Evolutionary conservation across 1,284 basidiomycete genomes (phyloP).

Genomic region (Abortiporus biennis): DNA sequence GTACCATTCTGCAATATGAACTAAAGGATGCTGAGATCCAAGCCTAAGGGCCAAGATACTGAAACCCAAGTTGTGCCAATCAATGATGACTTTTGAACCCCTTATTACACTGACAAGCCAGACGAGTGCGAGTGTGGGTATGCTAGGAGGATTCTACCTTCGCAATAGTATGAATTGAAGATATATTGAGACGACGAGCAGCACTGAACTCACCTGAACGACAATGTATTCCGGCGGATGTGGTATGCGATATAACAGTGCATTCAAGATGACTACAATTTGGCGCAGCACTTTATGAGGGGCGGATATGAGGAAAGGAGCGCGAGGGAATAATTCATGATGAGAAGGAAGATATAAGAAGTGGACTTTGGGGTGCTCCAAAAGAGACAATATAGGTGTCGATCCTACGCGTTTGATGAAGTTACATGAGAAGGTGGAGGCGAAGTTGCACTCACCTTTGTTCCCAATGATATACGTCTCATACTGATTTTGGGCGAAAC

Average conservation of each 20-base stretch:
- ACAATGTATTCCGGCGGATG: slow-evolving; percentile 81
- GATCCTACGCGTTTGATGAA: slow-evolving; percentile 53
- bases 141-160: slow-evolving; percentile 89
- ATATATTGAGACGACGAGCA: too few species aligned
- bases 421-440: neutral
- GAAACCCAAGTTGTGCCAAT: slow-evolving; percentile 99
- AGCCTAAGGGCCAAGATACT: slow-evolving; percentile 86
- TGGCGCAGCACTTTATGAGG: slow-evolving; percentile 81
- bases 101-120: slow-evolving; percentile 66
- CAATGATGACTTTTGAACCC: slow-evolving; percentile 86
- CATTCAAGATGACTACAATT: slow-evolving; percentile 53
- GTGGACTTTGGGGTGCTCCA: slow-evolving; percentile 56
- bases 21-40: slow-evolving; percentile 62
- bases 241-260: slow-evolving; percentile 56
- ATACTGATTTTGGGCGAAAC: slow-evolving; percentile 80
- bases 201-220: slow-evolving; percentile 65
- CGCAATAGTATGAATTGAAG: slow-evolving; percentile 8
- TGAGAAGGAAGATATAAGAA: slow-evolving; percentile 62
- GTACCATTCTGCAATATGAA: slow-evolving; percentile 71
- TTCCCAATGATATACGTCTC: slow-evolving; percentile 85
- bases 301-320: slow-evolving; percentile 76
- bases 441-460: slow-evolving; percentile 45
- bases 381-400: slow-evolving; percentile 63
- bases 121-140: slow-evolving; percentile 88
- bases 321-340: slow-evolving; percentile 42